Evolutionary conservation across 345 rosid species (phyloP).

Genomic region (Lepidium sativum): DNA sequence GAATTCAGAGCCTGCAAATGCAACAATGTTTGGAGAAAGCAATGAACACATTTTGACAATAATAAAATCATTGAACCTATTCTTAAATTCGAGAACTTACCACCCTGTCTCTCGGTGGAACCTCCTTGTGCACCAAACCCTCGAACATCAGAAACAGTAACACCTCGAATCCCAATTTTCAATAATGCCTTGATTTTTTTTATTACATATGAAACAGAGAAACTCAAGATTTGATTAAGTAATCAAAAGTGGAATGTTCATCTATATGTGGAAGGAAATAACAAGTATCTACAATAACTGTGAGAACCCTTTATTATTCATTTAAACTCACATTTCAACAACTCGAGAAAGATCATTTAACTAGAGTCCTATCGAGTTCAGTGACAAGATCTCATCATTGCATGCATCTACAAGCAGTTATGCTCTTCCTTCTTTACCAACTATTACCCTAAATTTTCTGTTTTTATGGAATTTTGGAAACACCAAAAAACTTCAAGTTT

Average conservation of each 20-base stretch:
- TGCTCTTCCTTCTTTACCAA: neutral
- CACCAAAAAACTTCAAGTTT: neutral
- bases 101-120: constrained; percentile 75
- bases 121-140: constrained; percentile 93
- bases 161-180: constrained; percentile 80
- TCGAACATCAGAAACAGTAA: constrained; percentile 79
- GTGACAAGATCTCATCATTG: neutral
- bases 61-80: neutral
- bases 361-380: neutral
- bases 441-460: neutral
- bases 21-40: neutral
- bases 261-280: neutral
- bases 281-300: neutral
- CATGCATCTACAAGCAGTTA: constrained; percentile 9
- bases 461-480: neutral
- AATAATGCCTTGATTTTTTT: constrained; percentile 43
- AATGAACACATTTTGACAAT: neutral
- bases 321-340: neutral
- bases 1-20: constrained; percentile 69
- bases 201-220: neutral
- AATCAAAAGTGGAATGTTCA: neutral
- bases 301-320: neutral
- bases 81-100: constrained; percentile 31
- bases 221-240: neutral
- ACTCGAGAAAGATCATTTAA: neutral